These are phyloP conservation scores for Bruguiera sexangula DNA, from an alignment of 345 rosid species.

Conservation along the genomic window DNA sequence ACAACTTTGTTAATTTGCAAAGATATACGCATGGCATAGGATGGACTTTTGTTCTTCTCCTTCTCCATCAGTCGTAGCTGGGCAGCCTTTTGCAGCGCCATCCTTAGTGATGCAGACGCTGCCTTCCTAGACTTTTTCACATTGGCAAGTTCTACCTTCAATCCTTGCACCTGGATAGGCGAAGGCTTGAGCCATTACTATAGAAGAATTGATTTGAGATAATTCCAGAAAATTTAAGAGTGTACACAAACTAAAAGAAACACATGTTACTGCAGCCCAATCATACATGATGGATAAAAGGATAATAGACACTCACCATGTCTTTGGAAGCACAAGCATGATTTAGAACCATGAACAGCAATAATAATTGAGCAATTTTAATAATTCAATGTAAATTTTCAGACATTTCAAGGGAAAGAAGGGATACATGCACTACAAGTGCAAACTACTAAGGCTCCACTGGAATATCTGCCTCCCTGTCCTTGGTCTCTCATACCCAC, in stretches of 20 bases:
- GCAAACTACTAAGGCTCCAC: no score
- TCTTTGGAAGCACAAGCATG: no score
- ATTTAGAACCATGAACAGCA: not conserved
- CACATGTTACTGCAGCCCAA: not conserved
- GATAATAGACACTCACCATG: no score
- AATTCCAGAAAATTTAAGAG: not conserved
- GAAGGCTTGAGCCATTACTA: not conserved
- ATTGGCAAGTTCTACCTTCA: constrained; percentile 67
- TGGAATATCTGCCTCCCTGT: no score
- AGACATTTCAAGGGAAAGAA: not conserved
- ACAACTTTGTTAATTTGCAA: constrained; percentile 84
- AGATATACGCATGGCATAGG: constrained; percentile 96
- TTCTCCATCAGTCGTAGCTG: constrained; percentile 86
- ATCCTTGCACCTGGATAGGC: constrained; percentile 65
- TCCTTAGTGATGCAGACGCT: constrained; percentile 73
- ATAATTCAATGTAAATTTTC: not conserved
- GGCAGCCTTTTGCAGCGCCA: constrained; percentile 87
- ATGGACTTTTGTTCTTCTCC: constrained; percentile 97
- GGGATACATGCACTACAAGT: not conserved
- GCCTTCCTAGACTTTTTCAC: constrained; percentile 74
- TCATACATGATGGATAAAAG: no score
- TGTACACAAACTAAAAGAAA: not conserved
- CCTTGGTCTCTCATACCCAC: no score
- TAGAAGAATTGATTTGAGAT: not conserved
- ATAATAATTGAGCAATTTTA: not conserved